These are phyloP conservation scores for Lasiosphaeris hirsuta DNA, from an alignment of 495 filamentous ascomycete species.

Conservation along the genomic window DNA sequence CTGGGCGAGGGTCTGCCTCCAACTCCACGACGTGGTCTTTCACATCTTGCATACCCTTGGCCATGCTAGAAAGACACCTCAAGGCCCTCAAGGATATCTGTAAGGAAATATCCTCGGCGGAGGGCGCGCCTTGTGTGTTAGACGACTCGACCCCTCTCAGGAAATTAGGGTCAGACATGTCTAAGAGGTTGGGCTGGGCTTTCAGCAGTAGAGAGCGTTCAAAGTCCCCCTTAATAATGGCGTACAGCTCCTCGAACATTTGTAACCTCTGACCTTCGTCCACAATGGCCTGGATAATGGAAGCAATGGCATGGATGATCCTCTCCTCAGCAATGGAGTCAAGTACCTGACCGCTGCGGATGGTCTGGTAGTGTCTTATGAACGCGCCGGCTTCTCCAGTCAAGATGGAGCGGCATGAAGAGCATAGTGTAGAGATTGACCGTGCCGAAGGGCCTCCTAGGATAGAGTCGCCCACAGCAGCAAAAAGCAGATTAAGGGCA, in stretches of 20 bases:
- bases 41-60: slow-evolving; percentile 72
- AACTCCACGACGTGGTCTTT: slow-evolving; percentile 67
- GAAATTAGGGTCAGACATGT: slow-evolving; percentile 33
- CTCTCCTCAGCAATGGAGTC: slow-evolving; percentile 73
- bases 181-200: slow-evolving; percentile 28
- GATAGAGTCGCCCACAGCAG: slow-evolving; percentile 61
- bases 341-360: slow-evolving; percentile 57
- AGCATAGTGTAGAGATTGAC: slow-evolving; percentile 77
- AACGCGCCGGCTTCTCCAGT: slow-evolving; percentile 71
- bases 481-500: slow-evolving; percentile 79
- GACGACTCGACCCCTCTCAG: slow-evolving; percentile 25
- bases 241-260: slow-evolving; percentile 62
- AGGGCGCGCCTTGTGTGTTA: slow-evolving; percentile 17
- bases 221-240: slow-evolving; percentile 62
- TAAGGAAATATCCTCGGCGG: slow-evolving; percentile 41
- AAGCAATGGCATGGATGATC: slow-evolving; percentile 77
- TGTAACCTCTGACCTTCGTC: slow-evolving; percentile 59
- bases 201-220: slow-evolving; percentile 37
- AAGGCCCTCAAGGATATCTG: slow-evolving; percentile 62
- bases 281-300: slow-evolving; percentile 75
- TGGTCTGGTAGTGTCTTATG: slow-evolving; percentile 66
- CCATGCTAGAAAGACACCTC: slow-evolving; percentile 71
- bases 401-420: slow-evolving; percentile 69
- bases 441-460: slow-evolving; percentile 71
- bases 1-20: slow-evolving; percentile 37